Conservation (phyloP, 495 filamentous ascomycete species). For the Oleoguttula mirabilis region DNA sequence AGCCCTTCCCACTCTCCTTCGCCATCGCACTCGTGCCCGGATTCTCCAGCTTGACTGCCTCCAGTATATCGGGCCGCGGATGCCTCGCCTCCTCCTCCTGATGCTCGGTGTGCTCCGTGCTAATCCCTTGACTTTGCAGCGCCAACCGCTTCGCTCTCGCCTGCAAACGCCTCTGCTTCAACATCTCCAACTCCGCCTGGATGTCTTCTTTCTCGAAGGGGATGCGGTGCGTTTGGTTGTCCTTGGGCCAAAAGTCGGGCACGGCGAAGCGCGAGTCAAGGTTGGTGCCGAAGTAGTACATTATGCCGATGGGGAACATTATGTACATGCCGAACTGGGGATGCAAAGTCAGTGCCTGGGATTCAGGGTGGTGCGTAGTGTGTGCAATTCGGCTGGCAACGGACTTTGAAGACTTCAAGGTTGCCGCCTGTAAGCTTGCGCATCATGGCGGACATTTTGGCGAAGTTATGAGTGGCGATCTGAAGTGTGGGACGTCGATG, state of each 20-base stretch:
- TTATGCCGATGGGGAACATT: conserved; percentile 95
- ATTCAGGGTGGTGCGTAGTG: conserved; percentile 1
- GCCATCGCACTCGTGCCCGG: conserved; percentile 18
- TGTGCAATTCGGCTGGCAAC: no score
- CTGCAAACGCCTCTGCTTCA: conserved; percentile 50
- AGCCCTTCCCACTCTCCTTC: conserved; percentile 14
- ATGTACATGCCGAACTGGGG: conserved; percentile 91
- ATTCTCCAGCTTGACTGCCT: conserved; percentile 12
- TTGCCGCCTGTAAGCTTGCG: no score
- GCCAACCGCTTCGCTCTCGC: conserved; percentile 48
- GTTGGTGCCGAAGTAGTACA: conserved; percentile 99
- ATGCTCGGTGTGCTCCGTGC: conserved; percentile 7
- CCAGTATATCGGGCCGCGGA: conserved; percentile 11
- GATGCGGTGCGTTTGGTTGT: conserved; percentile 74
- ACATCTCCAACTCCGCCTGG: conserved; percentile 56
- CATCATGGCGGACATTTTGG: no score
- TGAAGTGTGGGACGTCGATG: no score
- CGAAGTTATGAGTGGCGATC: no score
- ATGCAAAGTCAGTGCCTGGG: no score
- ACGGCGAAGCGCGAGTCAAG: conserved; percentile 83
- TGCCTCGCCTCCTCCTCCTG: conserved; percentile 9
- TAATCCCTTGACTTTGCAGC: conserved; percentile 36
- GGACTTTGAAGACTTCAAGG: conserved; percentile 91
- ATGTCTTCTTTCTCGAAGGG: conserved; percentile 86
- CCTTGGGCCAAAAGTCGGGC: conserved; percentile 85